Percentiles rank a stretch among this genome's conserved stretches.
These are phyloP conservation scores for Mycena metata DNA, from an alignment of 768 basidiomycete species.

Conservation along the genomic window DNA sequence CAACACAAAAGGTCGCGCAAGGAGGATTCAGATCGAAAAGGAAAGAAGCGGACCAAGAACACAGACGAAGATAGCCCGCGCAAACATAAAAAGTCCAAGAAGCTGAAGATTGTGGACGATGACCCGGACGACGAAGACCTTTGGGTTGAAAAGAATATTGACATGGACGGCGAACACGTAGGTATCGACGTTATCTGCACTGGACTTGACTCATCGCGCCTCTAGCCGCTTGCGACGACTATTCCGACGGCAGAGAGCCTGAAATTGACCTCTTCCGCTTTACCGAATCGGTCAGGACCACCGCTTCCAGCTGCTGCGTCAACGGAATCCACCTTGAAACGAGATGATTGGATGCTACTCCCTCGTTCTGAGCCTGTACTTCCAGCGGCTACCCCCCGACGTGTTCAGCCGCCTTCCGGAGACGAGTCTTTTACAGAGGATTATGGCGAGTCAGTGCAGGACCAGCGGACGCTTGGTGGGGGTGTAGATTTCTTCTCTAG, in stretches of 20 bases:
- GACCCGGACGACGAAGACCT: slow-evolving; percentile 80
- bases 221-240: slow-evolving; percentile 73
- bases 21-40: slow-evolving; percentile 57
- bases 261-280: slow-evolving; percentile 73
- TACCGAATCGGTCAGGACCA: slow-evolving; percentile 57
- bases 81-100: slow-evolving; percentile 52
- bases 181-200: slow-evolving; percentile 40
- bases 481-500: slow-evolving; percentile 91
- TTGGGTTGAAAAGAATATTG: slow-evolving; percentile 92
- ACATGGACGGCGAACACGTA: slow-evolving; percentile 82
- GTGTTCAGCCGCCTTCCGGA: slow-evolving; percentile 37
- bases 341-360: slow-evolving; percentile 94
- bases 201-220: slow-evolving; percentile 28
- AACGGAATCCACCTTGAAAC: slow-evolving; percentile 66
- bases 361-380: slow-evolving; percentile 51
- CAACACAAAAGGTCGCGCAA: slow-evolving; percentile 49
- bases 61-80: slow-evolving; percentile 55
- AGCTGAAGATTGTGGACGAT: slow-evolving; percentile 73
- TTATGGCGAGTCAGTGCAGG: slow-evolving; percentile 66
- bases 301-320: slow-evolving; percentile 60
- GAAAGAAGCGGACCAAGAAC: slow-evolving; percentile 69
- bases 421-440: slow-evolving; percentile 75
- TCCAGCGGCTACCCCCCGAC: slow-evolving; percentile 43
- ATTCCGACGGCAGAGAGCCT: slow-evolving; percentile 85
- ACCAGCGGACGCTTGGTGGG: slow-evolving; percentile 64